Conservation (phyloP, 345 rosid genomes). For the Eucalyptus regnans region DNA sequence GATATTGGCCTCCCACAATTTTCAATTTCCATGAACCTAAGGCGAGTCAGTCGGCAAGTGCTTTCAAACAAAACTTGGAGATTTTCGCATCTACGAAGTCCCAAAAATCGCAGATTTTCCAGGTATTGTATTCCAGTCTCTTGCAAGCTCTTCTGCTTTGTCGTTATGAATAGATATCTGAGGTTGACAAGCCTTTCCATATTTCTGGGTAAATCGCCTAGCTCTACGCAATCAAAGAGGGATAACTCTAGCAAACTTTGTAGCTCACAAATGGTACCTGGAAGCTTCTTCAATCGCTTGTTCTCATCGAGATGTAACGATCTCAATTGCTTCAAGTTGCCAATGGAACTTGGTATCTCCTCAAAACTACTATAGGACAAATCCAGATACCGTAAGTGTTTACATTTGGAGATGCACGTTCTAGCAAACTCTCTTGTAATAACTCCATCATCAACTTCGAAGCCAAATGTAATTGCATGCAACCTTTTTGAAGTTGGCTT, state of each 20-base stretch:
- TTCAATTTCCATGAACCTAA: accelerated
- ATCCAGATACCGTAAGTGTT: too few species aligned
- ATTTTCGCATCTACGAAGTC: accelerated
- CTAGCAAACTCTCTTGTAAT: too few species aligned
- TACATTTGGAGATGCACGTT: too few species aligned
- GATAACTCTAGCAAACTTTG: background rate
- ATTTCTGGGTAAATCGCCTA: background rate
- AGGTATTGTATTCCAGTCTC: background rate
- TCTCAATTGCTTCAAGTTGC: background rate
- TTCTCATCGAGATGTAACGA: accelerated
- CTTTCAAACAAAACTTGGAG: background rate
- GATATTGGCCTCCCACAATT: background rate
- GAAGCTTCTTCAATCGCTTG: background rate
- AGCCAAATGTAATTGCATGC: too few species aligned
- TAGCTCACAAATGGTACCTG: background rate
- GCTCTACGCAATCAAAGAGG: background rate
- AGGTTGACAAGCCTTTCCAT: background rate
- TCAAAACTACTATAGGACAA: background rate
- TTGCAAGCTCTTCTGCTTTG: background rate
- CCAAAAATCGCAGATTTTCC: background rate
- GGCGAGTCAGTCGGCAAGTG: background rate
- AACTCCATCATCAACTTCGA: too few species aligned
- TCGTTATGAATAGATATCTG: background rate
- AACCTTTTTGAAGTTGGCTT: too few species aligned
- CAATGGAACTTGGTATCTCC: background rate